Conservation (phyloP, 202 grass and related monocot species). For the Eragrostis tef region DNA sequence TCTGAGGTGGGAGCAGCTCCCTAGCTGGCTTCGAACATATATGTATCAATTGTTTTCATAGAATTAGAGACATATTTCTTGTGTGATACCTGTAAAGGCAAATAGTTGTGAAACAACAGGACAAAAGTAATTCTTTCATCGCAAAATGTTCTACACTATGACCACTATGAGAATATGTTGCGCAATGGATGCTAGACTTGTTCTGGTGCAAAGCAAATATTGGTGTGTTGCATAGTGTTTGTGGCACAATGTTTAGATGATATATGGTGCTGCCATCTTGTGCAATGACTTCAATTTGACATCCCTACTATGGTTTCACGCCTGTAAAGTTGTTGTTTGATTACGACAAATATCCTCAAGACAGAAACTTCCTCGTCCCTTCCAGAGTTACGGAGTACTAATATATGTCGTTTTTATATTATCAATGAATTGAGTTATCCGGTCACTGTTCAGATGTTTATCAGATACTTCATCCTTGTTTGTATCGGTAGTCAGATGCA, state of each 20-base stretch:
- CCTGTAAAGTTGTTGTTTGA: conserved; percentile 22
- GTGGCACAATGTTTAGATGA: conserved; percentile 9
- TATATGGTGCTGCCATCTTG: not conserved
- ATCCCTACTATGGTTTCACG: not conserved
- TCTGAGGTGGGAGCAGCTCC: no score
- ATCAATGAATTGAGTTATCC: not conserved
- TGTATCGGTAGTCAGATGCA: not conserved
- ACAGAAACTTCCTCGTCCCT: not conserved
- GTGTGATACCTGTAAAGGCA: no score
- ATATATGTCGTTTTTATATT: not conserved
- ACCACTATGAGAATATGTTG: not conserved
- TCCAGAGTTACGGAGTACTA: no score
- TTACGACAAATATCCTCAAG: not conserved
- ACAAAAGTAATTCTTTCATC: no score
- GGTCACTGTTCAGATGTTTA: not conserved
- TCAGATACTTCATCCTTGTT: not conserved
- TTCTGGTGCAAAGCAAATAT: not conserved
- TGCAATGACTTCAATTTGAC: no score
- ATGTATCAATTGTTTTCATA: no score
- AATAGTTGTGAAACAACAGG: no score
- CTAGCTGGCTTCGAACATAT: no score
- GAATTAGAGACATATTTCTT: no score
- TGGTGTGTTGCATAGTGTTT: not conserved
- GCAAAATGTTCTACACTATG: no score
- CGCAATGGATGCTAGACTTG: not conserved